These are phyloP conservation scores for Amanita subjunquillea DNA, from an alignment of 768 basidiomycete species.

Conservation along the genomic window DNA sequence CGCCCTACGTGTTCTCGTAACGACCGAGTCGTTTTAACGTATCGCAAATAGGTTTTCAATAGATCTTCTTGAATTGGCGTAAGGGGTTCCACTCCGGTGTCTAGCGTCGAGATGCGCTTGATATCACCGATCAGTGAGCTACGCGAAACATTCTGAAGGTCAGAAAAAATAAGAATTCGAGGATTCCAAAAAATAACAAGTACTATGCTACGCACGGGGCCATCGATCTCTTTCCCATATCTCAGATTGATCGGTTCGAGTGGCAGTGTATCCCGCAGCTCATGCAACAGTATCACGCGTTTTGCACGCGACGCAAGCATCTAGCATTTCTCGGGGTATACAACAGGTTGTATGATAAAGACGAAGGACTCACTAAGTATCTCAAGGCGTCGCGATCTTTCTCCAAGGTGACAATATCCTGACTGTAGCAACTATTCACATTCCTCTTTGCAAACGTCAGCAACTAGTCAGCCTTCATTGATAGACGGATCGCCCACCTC, in stretches of 20 bases:
- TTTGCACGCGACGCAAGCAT: background rate
- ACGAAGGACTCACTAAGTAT: background rate
- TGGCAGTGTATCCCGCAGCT: background rate
- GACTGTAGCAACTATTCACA: background rate
- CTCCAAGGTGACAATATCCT: background rate
- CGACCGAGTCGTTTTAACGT: background rate
- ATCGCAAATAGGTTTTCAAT: background rate
- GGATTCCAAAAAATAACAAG: background rate
- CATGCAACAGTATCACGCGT: background rate
- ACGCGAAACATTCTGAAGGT: background rate
- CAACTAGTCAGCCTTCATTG: no score
- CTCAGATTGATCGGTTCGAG: background rate
- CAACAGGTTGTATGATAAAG: background rate
- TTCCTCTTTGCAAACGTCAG: background rate
- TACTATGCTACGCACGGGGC: background rate
- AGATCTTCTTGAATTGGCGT: background rate
- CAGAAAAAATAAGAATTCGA: background rate
- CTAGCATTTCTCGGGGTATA: background rate
- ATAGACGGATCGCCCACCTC: background rate
- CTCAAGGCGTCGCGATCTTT: background rate
- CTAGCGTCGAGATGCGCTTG: background rate
- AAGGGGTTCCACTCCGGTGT: background rate
- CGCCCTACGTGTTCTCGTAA: background rate
- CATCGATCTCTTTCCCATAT: background rate
- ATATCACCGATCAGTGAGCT: background rate